These are phyloP conservation scores for Thinopyrum elongatum DNA, from an alignment of 176 grass and related monocot genomes.

Conservation along the genomic window DNA sequence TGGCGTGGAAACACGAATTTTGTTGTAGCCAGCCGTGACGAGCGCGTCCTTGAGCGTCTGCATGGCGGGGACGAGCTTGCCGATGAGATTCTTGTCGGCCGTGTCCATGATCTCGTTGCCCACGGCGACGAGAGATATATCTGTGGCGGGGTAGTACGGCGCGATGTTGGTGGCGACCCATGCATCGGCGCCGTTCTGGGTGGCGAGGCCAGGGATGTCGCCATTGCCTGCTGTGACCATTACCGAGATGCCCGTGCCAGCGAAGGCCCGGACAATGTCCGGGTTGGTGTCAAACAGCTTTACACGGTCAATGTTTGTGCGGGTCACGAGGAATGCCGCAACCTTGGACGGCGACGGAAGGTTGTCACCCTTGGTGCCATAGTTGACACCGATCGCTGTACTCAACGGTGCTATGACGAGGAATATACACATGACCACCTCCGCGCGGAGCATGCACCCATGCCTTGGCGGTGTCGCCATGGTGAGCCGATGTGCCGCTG, in stretches of 20 bases:
- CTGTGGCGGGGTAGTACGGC: slow-evolving; percentile 66
- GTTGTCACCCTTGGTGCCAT: slow-evolving; percentile 78
- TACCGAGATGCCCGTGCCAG: slow-evolving; percentile 65
- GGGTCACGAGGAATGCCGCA: slow-evolving; percentile 51
- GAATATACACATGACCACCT: background rate
- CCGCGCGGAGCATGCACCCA: background rate
- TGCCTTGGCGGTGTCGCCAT: slow-evolving; percentile 36
- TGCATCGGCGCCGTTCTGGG: slow-evolving; percentile 42
- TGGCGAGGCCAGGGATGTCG: slow-evolving; percentile 59
- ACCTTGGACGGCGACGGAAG: slow-evolving; percentile 52
- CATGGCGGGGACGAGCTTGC: slow-evolving; percentile 74
- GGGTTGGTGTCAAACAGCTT: slow-evolving; percentile 86
- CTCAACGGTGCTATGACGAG: slow-evolving; percentile 1
- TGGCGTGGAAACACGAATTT: slow-evolving; percentile 74
- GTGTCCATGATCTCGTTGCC: slow-evolving; percentile 85
- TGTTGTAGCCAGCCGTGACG: slow-evolving; percentile 38
- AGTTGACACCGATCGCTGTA: slow-evolving; percentile 77
- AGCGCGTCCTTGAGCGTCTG: slow-evolving; percentile 46
- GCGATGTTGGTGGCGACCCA: slow-evolving; percentile 69
- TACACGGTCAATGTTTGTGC: slow-evolving; percentile 70
- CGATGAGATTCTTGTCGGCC: slow-evolving; percentile 54
- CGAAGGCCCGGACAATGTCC: slow-evolving; percentile 72
- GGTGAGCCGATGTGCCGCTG: background rate
- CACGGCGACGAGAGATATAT: slow-evolving; percentile 61
- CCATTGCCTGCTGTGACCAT: slow-evolving; percentile 73